These are phyloP conservation scores for Ophiostoma perfectum DNA, from an alignment of 2,329 filamentous ascomycete species.

Conservation along the genomic window DNA sequence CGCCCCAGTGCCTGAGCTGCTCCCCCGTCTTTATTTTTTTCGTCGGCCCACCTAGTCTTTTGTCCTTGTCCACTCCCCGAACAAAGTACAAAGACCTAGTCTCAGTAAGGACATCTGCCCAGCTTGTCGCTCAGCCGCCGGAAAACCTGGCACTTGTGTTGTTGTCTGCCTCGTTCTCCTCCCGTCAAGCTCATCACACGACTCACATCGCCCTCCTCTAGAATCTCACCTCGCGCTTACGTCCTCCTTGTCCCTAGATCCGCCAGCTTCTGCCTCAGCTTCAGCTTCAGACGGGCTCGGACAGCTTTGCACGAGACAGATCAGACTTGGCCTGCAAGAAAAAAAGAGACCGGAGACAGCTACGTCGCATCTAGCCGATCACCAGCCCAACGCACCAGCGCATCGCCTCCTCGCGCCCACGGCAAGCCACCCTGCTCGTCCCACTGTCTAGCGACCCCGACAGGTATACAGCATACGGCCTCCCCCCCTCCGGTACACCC, in stretches of 20 bases:
- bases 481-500: slow-evolving; percentile 20
- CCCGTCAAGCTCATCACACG: background rate
- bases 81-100: slow-evolving; percentile 17
- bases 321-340: background rate
- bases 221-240: background rate
- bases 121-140: background rate
- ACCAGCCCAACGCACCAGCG: background rate
- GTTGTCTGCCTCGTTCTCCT: background rate
- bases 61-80: slow-evolving; percentile 1
- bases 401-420: background rate
- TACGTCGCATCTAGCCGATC: background rate
- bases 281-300: background rate
- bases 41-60: slow-evolving; percentile 5
- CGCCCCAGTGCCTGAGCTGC: background rate
- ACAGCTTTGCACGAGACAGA: background rate
- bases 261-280: no score
- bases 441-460: slow-evolving; percentile 23
- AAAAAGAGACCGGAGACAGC: background rate
- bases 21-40: slow-evolving; percentile 5
- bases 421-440: slow-evolving; percentile 1
- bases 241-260: background rate
- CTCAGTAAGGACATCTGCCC: background rate
- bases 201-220: slow-evolving; percentile 3
- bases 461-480: slow-evolving; percentile 23
- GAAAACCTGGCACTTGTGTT: background rate